phyloP scores from a whole-genome alignment of 2,329 filamentous ascomycete genomes.

The Calonectria pseudoreteaudii region DNA sequence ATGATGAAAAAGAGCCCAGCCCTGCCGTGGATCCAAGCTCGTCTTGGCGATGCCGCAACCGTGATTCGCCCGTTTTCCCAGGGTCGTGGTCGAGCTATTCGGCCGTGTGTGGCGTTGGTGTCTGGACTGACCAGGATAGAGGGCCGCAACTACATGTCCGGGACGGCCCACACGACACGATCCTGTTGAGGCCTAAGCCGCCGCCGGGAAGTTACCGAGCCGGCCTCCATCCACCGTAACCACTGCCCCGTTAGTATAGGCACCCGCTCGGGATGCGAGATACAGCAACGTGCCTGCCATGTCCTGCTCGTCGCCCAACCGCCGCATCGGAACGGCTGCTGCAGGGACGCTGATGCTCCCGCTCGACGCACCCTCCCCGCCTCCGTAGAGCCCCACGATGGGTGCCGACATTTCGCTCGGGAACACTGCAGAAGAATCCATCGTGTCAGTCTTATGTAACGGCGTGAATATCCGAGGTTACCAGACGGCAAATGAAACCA shows the following conservation, averaged over 20 bases:
- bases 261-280: conserved; percentile 72
- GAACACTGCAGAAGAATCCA: conserved; percentile 58
- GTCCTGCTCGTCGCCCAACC: conserved; percentile 69
- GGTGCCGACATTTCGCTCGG: conserved; percentile 70
- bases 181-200: conserved; percentile 53
- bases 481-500: conserved; percentile 5
- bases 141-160: conserved; percentile 24
- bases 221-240: conserved; percentile 74
- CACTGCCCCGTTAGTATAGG: conserved; percentile 74
- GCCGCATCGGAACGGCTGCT: conserved; percentile 65
- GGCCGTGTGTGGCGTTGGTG: conserved; percentile 1
- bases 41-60: conserved; percentile 21
- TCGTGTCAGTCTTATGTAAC: conserved; percentile 14
- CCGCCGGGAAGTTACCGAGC: conserved; percentile 65
- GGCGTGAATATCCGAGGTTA: conserved; percentile 34
- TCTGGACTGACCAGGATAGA: neutral
- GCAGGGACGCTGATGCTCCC: conserved; percentile 46
- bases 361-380: conserved; percentile 46
- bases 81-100: conserved; percentile 14
- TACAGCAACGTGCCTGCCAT: conserved; percentile 75
- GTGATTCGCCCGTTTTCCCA: conserved; percentile 23
- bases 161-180: conserved; percentile 16
- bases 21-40: conserved; percentile 23
- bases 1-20: conserved; percentile 15
- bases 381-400: conserved; percentile 56